Evolutionary conservation across 192 early-diverging fungal genomes (phyloP).

Genomic region (Piromyces finnis): DNA sequence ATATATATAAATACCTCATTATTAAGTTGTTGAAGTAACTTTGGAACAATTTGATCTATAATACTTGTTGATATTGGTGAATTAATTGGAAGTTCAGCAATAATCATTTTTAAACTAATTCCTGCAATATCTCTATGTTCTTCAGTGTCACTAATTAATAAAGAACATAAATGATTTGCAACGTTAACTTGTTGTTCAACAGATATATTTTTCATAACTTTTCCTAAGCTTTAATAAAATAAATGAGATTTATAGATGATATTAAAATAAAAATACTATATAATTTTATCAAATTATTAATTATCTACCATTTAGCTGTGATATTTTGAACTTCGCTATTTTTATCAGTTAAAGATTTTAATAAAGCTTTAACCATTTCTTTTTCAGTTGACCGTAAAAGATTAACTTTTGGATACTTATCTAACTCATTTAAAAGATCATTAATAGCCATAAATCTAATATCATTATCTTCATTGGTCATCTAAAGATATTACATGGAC

Average conservation of each 20-base stretch:
- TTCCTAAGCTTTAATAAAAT: too few relatives aligned
- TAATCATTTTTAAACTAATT: constrained; percentile 67
- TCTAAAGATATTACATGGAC: too few relatives aligned
- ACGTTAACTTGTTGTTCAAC: too few relatives aligned
- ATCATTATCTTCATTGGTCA: not conserved
- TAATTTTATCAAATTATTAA: not conserved
- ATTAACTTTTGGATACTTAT: not conserved
- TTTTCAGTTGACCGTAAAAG: not conserved
- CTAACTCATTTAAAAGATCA: not conserved
- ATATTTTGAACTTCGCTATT: not conserved
- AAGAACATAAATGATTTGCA: too few relatives aligned
- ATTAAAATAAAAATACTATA: too few relatives aligned
- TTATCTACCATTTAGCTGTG: not conserved
- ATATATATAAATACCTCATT: constrained; percentile 16
- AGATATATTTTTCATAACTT: too few relatives aligned
- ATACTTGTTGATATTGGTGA: constrained; percentile 25
- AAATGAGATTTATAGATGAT: too few relatives aligned
- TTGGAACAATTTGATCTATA: constrained; percentile 45
- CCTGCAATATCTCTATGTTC: constrained; percentile 65
- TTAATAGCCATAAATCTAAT: not conserved
- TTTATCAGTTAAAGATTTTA: not conserved
- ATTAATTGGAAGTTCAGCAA: constrained; percentile 44
- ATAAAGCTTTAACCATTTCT: not conserved
- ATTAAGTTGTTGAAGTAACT: constrained; percentile 38
- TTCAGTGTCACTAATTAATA: constrained; percentile 17